Conservation (phyloP, 129 eudicot species). For the Lactuca sativa region DNA sequence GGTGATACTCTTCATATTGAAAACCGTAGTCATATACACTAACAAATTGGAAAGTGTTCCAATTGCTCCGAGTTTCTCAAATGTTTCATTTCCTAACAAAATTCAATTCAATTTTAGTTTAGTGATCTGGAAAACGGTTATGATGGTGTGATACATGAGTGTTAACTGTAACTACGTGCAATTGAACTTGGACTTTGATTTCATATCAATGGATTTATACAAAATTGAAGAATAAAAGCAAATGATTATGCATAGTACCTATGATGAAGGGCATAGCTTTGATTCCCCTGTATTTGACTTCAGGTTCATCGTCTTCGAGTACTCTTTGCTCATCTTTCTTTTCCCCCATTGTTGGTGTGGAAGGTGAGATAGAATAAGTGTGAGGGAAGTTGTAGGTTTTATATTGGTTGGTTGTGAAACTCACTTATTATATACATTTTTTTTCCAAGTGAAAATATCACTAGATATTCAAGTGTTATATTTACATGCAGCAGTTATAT, state of each 20-base stretch:
- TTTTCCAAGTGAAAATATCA: background rate
- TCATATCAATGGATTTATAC: background rate
- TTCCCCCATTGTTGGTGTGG: constrained; percentile 6
- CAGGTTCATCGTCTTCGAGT: constrained; percentile 37
- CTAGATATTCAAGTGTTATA: background rate
- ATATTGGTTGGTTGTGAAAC: constrained; percentile 8
- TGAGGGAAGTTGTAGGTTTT: constrained; percentile 6
- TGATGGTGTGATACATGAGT: background rate
- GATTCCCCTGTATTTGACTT: constrained; percentile 60
- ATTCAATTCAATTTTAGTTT: background rate
- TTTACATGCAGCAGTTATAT: background rate
- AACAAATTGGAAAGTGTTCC: constrained; percentile 60
- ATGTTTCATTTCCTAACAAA: constrained; percentile 76
- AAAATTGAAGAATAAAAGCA: background rate
- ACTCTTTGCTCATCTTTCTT: constrained; percentile 11
- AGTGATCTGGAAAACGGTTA: background rate
- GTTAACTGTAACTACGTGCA: background rate
- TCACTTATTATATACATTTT: background rate
- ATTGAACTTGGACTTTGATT: background rate
- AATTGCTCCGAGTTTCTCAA: constrained; percentile 88
- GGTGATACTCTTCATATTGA: constrained; percentile 58
- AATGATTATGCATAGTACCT: constrained; percentile 29
- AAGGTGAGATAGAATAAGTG: constrained; percentile 6
- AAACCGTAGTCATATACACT: constrained; percentile 65
- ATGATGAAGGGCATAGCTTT: constrained; percentile 76